Base-by-base conservation (phyloP, 78 protist genomes). In the Mastigamoeba balamuthi region DNA sequence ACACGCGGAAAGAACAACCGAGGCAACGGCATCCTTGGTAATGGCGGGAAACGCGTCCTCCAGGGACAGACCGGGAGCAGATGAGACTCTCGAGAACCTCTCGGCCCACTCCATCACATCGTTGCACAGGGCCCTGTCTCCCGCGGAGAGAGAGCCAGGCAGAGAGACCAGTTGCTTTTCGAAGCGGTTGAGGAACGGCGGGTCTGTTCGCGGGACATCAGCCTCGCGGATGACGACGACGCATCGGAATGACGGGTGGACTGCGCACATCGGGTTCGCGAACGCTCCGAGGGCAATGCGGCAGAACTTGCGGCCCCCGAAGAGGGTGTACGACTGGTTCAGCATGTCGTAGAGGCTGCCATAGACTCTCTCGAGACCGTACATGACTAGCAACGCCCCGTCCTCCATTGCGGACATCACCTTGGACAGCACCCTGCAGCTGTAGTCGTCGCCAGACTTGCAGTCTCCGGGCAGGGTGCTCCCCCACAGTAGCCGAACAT, bases 291-390 rank as follows among this genome's bases (percentile, higher is more conserved):
- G 42, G 23, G 83, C 87, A 6, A 85, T 6, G 6, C 73, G 53
- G 28, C 29, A 1, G 29, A 9, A 8, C 35, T 38, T 39, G 10
- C 17, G 58, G 40, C 39, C 66, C 29, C 64, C 75, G 38, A 23
- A 0, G 17, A 7, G 4, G 36, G 40, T 9, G 70, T 86, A 87
- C 8, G 7, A 40, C 76, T 76, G 81, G 74, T 88, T 88, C 29
- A 88, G 80, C 39, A 88, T 17, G 64, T 88, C 93, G 76, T 88
- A 88, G n/a, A 85, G 77, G 2, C 69, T 10, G 30, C 67, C 88
- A 83, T 83, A 87, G 33, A 88, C 0, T 35, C 10, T 17, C 39
- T 88, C 91, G 30, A 30, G 69, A 65, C 9, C 69, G 25, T 65
- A 35, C 9, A 88, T 70, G 4, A 88, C 71, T 4, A 87, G 41